These are phyloP conservation scores for Neurospora tetraspora DNA, from an alignment of 495 filamentous ascomycete species.

Conservation along the genomic window DNA sequence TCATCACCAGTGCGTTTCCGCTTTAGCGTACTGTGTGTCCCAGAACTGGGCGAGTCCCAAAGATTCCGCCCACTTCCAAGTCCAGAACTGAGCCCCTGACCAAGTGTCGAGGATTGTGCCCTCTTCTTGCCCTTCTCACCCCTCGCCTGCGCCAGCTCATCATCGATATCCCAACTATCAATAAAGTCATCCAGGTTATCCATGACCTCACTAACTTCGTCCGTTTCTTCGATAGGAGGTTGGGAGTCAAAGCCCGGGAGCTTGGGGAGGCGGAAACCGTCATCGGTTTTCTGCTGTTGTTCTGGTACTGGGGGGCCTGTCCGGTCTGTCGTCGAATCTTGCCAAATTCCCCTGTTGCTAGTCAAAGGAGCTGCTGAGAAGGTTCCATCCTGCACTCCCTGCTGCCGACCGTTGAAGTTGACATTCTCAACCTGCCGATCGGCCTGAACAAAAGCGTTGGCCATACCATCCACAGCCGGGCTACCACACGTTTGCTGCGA, in stretches of 20 bases:
- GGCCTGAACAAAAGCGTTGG: conserved; percentile 25
- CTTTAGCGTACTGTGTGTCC: not conserved
- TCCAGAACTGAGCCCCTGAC: not conserved
- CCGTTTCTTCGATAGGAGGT: not conserved
- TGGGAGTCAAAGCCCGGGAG: not conserved
- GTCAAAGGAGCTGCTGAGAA: too few relatives aligned
- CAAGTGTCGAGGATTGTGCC: not conserved
- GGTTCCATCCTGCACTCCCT: not conserved
- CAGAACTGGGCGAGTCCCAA: conserved; percentile 5
- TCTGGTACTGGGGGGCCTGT: conserved; percentile 9
- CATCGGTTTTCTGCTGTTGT: conserved; percentile 4
- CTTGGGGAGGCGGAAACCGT: not conserved
- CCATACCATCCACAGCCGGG: conserved; percentile 31
- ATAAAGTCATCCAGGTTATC: conserved; percentile 34
- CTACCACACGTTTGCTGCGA: conserved; percentile 30
- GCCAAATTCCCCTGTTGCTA: too few relatives aligned
- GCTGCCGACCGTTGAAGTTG: not conserved
- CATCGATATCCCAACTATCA: conserved; percentile 29
- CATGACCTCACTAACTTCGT: conserved; percentile 34
- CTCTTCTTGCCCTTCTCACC: conserved; percentile 6
- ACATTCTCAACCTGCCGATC: not conserved
- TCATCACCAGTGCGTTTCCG: not conserved
- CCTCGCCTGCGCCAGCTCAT: conserved; percentile 22
- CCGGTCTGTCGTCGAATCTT: not conserved
- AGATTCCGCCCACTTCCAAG: conserved; percentile 2